Conservation (phyloP, 31 red algal species). For the Asparagopsis taxiformis region DNA sequence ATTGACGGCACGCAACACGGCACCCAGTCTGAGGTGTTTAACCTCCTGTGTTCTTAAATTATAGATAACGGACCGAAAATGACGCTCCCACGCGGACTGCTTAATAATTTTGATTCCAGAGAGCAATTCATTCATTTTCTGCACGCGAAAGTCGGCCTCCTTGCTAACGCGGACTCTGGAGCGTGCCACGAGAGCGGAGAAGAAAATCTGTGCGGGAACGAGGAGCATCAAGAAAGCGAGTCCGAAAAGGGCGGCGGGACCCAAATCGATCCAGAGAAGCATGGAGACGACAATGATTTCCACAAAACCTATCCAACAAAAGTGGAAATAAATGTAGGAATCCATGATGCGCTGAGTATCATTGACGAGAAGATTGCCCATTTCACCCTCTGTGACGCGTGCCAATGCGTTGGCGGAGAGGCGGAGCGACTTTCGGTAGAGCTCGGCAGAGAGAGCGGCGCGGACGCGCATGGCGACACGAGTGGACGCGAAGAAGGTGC, state of each 20-base stretch:
- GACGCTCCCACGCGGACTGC: slow-evolving; percentile 43
- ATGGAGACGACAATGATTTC: slow-evolving; percentile 3
- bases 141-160: slow-evolving; percentile 45
- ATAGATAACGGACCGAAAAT: slow-evolving; percentile 31
- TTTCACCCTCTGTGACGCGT: slow-evolving; percentile 9
- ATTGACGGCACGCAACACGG: slow-evolving; percentile 39
- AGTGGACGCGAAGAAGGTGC: slow-evolving; percentile 20
- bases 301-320: slow-evolving; percentile 26
- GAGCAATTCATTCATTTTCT: slow-evolving; percentile 39
- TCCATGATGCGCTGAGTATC: slow-evolving; percentile 35
- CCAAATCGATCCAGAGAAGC: slow-evolving; percentile 29
- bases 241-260: slow-evolving; percentile 21
- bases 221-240: slow-evolving; percentile 32
- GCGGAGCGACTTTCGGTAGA: slow-evolving; percentile 29
- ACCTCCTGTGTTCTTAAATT: slow-evolving; percentile 15
- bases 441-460: slow-evolving; percentile 9
- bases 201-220: slow-evolving; percentile 21
- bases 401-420: slow-evolving; percentile 2
- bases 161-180: slow-evolving; percentile 3
- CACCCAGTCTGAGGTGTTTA: slow-evolving; percentile 14
- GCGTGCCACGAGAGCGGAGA: slow-evolving; percentile 14
- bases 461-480: slow-evolving; percentile 33
- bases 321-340: slow-evolving; percentile 43
- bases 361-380: slow-evolving; percentile 33
- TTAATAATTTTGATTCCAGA: slow-evolving; percentile 51